Base-by-base conservation (phyloP, 2,329 filamentous ascomycete species). In the Penicillium sp. region DNA sequence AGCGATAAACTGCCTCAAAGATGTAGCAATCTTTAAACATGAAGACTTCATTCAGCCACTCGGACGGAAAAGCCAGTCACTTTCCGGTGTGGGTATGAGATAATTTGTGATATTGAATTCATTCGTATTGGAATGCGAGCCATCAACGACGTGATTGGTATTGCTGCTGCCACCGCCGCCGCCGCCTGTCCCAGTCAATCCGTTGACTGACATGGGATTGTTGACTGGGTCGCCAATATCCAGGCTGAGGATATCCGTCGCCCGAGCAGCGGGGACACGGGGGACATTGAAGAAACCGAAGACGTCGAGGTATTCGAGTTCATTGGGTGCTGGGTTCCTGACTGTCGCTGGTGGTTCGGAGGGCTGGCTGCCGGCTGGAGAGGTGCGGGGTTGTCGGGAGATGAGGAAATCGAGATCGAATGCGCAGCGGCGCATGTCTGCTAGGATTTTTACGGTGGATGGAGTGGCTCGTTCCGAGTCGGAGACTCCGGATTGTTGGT, bases 281-380 rank as follows among this genome's bases (percentile, higher is more conserved):
- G 90, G 90, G 48, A 94, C 82, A 64, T 95, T 95, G 75, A 95
- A 96, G 64, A 94, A 95, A 60, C 93, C 88, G 65, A 96, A 95
- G 0, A 95, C 87, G 60, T 95, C 89, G 3, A 95, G 74, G 64
- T 94, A 95, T 65, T 95, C 90, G 3, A 95, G 74, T 62, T 95
- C 88, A 58, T 93, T 88, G 1, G 85, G 80, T 8, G 82, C 85
- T 0, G 87, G 86, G 28, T 81, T 78, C 1, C 79, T 78, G 1
- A 82, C 81, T 0, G 82, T 83, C 6, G 63, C 54, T 17, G 53
- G 54, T 3, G 57, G 32, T 13, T 56, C n/a, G 2, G 50, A 41
- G 0, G 49, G 33, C 1, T 39, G 51, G 12, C 47, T 73, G 57
- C 53, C 66, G 2, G 66, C 67, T 3, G 68, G 63, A 1, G 66